A percentile compares a stretch with the other conserved stretches of the same genome.
phyloP scores from a whole-genome alignment of 164 flowering plant species.

The Vitis amurensis region DNA sequence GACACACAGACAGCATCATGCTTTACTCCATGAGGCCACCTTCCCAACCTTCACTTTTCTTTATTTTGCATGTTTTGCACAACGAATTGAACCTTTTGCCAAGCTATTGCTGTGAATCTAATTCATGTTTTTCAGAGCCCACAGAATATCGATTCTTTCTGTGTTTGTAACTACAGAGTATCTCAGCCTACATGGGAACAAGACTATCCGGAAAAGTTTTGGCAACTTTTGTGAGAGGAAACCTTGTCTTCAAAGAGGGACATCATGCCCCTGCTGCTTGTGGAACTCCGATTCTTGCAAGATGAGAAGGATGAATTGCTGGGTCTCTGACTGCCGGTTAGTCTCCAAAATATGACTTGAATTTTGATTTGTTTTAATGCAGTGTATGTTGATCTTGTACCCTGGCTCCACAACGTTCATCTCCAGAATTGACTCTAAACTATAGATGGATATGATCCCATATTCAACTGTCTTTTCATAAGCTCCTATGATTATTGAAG shows the following conservation, averaged over 20 bases:
- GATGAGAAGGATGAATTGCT: constrained; percentile 5
- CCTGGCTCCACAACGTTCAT: no score
- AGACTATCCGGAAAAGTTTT: constrained; percentile 76
- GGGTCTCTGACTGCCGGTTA: neutral
- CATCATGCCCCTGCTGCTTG: constrained; percentile 84
- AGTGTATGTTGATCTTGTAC: no score
- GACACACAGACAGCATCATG: no score
- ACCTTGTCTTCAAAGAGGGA: constrained; percentile 71
- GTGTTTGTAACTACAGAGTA: constrained; percentile 37
- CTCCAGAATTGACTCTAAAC: no score
- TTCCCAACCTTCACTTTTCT: no score
- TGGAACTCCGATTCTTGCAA: constrained; percentile 75
- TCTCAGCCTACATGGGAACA: constrained; percentile 86
- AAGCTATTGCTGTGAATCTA: no score
- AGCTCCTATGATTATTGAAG: no score
- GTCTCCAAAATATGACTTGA: neutral
- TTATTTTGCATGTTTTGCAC: no score
- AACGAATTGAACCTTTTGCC: no score
- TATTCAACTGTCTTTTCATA: no score
- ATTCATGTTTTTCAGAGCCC: neutral
- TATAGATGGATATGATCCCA: no score
- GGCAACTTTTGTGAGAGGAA: constrained; percentile 89
- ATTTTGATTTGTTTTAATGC: neutral
- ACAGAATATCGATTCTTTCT: neutral
- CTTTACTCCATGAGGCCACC: no score